Percentiles rank a stretch among this genome's conserved stretches.
Conservation (phyloP, 164 flowering plant species). For the Tetracentron sinense region DNA sequence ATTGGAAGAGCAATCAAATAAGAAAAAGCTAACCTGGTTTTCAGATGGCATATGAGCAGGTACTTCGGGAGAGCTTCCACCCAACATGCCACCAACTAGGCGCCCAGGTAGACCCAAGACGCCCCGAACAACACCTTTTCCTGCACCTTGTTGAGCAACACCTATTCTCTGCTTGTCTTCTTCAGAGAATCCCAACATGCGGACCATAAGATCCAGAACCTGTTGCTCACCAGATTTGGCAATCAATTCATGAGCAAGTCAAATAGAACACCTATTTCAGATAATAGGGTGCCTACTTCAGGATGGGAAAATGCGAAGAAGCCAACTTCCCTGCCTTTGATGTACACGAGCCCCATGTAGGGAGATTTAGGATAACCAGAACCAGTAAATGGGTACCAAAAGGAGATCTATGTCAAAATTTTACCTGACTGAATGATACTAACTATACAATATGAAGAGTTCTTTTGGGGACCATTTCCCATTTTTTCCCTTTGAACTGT, state of each 20-base stretch:
- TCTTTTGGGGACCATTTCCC: neutral
- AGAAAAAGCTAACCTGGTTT: slow-evolving; percentile 49
- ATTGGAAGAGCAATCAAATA: slow-evolving; percentile 5
- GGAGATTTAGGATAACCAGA: neutral
- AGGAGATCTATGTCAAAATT: too few species aligned
- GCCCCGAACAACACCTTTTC: slow-evolving; percentile 98
- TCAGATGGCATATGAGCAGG: slow-evolving; percentile 53
- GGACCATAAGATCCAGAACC: slow-evolving; percentile 97
- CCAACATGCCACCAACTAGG: slow-evolving; percentile 90
- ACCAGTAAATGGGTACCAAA: neutral
- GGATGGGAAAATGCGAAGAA: neutral
- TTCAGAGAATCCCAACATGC: slow-evolving; percentile 93
- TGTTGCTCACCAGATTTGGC: slow-evolving; percentile 20
- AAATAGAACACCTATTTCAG: neutral
- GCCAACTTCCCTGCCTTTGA: neutral
- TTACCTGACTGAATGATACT: neutral
- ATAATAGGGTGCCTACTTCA: neutral
- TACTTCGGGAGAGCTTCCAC: slow-evolving; percentile 59
- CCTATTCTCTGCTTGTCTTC: slow-evolving; percentile 97
- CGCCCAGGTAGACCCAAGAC: slow-evolving; percentile 96
- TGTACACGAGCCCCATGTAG: neutral
- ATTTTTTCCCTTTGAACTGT: too few species aligned
- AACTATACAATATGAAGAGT: neutral
- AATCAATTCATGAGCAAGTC: slow-evolving; percentile 2
- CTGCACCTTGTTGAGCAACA: slow-evolving; percentile 78